phyloP scores from a whole-genome alignment of 2,329 filamentous ascomycete species.

The Beauveria brongniartii region DNA sequence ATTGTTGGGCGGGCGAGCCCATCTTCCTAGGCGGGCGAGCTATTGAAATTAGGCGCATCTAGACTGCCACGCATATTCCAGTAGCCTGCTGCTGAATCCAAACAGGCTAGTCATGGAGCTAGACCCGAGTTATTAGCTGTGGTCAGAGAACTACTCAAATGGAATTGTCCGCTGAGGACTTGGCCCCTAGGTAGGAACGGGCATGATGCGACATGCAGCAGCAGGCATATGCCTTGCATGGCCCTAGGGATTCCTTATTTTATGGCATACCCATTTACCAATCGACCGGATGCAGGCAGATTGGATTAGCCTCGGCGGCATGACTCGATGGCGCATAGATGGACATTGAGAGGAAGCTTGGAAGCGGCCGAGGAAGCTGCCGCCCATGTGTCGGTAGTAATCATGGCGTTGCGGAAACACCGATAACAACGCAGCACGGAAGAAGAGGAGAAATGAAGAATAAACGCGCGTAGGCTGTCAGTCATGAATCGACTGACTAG shows the following conservation, averaged over 20 bases:
- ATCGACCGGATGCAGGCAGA: not conserved
- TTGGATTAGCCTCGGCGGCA: not conserved
- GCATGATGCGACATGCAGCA: not conserved
- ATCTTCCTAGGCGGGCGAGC: not conserved
- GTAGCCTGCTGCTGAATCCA: not conserved
- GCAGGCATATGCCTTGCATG: too few species aligned
- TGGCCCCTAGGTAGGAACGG: not conserved
- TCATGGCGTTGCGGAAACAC: not conserved
- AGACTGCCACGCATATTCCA: not conserved
- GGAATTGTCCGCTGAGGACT: not conserved
- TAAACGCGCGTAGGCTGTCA: not conserved
- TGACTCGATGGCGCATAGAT: not conserved
- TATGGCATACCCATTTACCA: not conserved
- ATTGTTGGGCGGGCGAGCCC: not conserved
- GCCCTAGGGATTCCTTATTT: too few species aligned
- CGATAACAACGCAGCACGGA: not conserved
- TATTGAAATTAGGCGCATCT: slow-evolving; percentile 1
- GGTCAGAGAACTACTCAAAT: not conserved
- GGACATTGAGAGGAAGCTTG: not conserved
- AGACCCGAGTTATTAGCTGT: not conserved
- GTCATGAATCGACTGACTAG: not conserved
- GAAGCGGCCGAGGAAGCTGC: not conserved
- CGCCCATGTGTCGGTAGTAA: not conserved
- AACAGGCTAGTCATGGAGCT: not conserved
- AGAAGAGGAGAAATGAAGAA: not conserved